phyloP scores from a whole-genome alignment of 1,284 basidiomycete species.

The Pascua sp. region DNA sequence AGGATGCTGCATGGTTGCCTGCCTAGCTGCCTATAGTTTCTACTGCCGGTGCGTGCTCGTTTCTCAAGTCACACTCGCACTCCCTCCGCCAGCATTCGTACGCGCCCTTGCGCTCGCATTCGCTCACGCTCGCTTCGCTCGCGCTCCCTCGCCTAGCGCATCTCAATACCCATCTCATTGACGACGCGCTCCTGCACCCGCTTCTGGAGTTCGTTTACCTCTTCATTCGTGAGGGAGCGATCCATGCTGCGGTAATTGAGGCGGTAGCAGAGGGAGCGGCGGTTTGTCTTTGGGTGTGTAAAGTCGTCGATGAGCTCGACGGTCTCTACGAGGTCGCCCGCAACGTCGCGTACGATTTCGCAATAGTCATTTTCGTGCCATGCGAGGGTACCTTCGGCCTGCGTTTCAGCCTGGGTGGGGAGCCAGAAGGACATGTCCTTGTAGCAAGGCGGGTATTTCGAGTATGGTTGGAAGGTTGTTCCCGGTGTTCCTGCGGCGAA shows the following conservation, averaged over 20 bases:
- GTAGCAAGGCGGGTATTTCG: constrained; percentile 81
- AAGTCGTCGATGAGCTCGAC: constrained; percentile 90
- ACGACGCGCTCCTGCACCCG: constrained; percentile 50
- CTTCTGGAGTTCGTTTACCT: constrained; percentile 74
- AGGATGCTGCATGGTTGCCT: too few relatives aligned
- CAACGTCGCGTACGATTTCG: constrained; percentile 86
- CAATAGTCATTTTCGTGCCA: constrained; percentile 97
- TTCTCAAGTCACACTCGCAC: background rate
- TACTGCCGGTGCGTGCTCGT: background rate
- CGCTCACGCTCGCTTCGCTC: constrained; percentile 2
- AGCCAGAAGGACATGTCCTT: constrained; percentile 93
- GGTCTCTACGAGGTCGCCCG: constrained; percentile 87
- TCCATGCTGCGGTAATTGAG: constrained; percentile 98
- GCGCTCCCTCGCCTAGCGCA: constrained; percentile 33
- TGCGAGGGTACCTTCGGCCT: background rate
- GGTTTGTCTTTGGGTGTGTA: constrained; percentile 79
- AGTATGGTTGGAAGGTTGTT: constrained; percentile 78
- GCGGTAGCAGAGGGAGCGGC: constrained; percentile 79
- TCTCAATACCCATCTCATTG: constrained; percentile 52
- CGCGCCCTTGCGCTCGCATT: background rate
- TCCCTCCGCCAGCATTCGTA: background rate
- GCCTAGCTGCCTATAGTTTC: background rate
- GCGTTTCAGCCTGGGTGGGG: constrained; percentile 42
- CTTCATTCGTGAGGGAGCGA: constrained; percentile 82
- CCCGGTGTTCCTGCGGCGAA: constrained; percentile 70